Conservation (phyloP, 1,139 yeast genomes). For the Sugiyamaella sp. region DNA sequence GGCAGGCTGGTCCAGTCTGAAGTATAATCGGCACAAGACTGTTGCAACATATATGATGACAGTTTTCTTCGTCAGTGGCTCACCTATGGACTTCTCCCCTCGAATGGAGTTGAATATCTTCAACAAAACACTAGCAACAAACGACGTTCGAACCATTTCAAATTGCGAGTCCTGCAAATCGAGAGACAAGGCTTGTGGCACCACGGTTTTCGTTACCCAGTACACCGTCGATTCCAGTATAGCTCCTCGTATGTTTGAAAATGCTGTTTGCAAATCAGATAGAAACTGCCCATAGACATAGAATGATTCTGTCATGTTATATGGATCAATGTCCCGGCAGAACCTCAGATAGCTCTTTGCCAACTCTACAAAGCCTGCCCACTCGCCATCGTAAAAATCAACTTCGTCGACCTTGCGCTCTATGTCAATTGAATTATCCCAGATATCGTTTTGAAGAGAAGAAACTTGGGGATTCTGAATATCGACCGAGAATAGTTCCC, state of each 20-base stretch:
- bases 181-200: slow-evolving; percentile 55
- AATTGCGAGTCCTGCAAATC: slow-evolving; percentile 50
- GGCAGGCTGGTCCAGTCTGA: slow-evolving; percentile 62
- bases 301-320: slow-evolving; percentile 58
- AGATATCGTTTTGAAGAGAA: slow-evolving; percentile 40
- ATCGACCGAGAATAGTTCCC: slow-evolving; percentile 36
- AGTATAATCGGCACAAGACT: slow-evolving; percentile 63
- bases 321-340: slow-evolving; percentile 61
- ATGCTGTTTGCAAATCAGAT: slow-evolving; percentile 60
- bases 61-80: slow-evolving; percentile 47
- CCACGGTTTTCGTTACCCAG: slow-evolving; percentile 47
- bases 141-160: slow-evolving; percentile 52
- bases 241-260: slow-evolving; percentile 58
- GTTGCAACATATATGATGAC: slow-evolving; percentile 60
- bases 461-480: slow-evolving; percentile 38
- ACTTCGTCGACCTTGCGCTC: slow-evolving; percentile 42
- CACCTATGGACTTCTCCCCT: slow-evolving; percentile 52
- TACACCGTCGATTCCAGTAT: slow-evolving; percentile 51
- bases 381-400: slow-evolving; percentile 48
- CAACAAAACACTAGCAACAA: slow-evolving; percentile 59
- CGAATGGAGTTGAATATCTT: slow-evolving; percentile 66
- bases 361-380: slow-evolving; percentile 59
- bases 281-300: slow-evolving; percentile 58
- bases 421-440: slow-evolving; percentile 34
- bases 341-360: slow-evolving; percentile 55